Percentiles rank a stretch among this genome's conserved stretches.
Evolutionary conservation across 345 rosid species (phyloP).

Genomic region (Citrus mangshanensis): DNA sequence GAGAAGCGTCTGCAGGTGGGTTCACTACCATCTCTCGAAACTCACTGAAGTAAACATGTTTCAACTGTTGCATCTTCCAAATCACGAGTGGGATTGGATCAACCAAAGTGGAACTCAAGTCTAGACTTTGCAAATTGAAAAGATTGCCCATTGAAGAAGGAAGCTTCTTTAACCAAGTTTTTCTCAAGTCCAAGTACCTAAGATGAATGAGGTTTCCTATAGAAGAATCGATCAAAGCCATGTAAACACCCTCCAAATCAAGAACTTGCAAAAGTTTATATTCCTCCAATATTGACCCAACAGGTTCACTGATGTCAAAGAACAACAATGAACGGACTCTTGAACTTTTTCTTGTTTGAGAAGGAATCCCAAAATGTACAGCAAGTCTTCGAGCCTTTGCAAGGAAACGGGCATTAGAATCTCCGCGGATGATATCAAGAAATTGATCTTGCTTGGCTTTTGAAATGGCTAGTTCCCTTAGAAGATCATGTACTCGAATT

Average conservation of each 20-base stretch:
- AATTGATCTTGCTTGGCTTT: conserved; percentile 9
- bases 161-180: conserved; percentile 16
- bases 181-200: conserved; percentile 14
- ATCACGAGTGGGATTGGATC: conserved; percentile 7
- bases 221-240: neutral
- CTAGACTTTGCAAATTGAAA: conserved; percentile 20
- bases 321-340: conserved; percentile 13
- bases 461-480: conserved; percentile 17
- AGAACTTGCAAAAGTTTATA: conserved; percentile 11
- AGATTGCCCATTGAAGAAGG: conserved; percentile 15
- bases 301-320: neutral
- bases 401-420: neutral
- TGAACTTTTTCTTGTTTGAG: neutral
- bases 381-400: neutral
- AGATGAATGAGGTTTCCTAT: conserved; percentile 17
- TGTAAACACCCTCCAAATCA: conserved; percentile 7
- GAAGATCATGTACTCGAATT: conserved; percentile 8
- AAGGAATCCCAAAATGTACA: conserved; percentile 4
- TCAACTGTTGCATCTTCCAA: conserved; percentile 13
- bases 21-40: conserved; percentile 3
- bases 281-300: neutral
- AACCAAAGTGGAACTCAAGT: conserved; percentile 16
- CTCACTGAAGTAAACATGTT: conserved; percentile 8
- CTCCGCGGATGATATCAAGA: neutral
- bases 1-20: neutral